Conservation (phyloP, 768 basidiomycete genomes). For the Mycena pura region DNA sequence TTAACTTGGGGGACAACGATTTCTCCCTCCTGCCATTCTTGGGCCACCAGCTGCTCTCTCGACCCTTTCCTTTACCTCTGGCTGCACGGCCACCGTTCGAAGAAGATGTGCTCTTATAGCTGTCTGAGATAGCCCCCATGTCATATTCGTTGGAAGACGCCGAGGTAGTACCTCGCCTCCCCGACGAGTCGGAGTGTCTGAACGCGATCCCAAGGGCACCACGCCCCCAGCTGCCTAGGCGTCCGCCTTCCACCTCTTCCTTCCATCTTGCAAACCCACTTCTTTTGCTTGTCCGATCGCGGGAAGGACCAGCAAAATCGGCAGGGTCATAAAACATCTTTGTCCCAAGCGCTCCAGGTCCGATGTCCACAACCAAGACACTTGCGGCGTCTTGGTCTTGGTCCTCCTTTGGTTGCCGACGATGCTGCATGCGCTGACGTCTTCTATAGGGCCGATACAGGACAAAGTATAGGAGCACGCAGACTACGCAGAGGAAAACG, state of each 20-base stretch:
- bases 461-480: conserved; percentile 50
- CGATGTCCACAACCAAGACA: conserved; percentile 22
- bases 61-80: conserved; percentile 46
- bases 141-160: conserved; percentile 29
- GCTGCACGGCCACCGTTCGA: conserved; percentile 33
- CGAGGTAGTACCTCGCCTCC: conserved; percentile 26
- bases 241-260: conserved; percentile 46
- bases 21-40: conserved; percentile 23
- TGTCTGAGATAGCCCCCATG: conserved; percentile 31
- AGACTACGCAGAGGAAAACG: conserved; percentile 51
- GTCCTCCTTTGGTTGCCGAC: conserved; percentile 11
- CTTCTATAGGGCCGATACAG: conserved; percentile 56
- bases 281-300: conserved; percentile 36
- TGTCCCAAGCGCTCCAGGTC: conserved; percentile 14
- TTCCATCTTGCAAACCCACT: conserved; percentile 54
- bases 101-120: conserved; percentile 35
- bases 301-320: conserved; percentile 20
- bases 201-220: conserved; percentile 46
- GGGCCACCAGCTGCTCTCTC: conserved; percentile 43
- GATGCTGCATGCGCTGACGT: conserved; percentile 29
- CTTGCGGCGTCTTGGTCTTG: conserved; percentile 30
- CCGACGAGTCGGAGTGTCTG: conserved; percentile 44
- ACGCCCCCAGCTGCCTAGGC: conserved; percentile 37
- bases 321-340: conserved; percentile 12
- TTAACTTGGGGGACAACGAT: conserved; percentile 28